Evolutionary conservation across 2,329 filamentous ascomycete genomes (phyloP).

Genomic region (Colletotrichum sp.): DNA sequence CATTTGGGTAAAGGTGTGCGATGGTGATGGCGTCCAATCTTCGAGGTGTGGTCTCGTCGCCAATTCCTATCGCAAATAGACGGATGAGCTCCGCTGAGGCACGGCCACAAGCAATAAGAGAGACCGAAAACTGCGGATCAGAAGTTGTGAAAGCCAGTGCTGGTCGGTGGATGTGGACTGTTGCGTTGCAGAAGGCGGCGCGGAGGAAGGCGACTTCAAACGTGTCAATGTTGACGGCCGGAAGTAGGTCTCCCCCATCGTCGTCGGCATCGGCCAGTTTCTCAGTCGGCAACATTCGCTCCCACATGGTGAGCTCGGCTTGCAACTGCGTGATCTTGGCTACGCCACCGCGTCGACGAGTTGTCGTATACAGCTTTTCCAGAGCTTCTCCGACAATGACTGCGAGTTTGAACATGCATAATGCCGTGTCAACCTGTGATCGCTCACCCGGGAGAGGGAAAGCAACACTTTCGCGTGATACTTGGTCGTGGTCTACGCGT

Average conservation of each 20-base stretch:
- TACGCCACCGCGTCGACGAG: constrained; percentile 26
- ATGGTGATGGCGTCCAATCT: background rate
- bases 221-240: background rate
- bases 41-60: background rate
- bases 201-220: constrained; percentile 18
- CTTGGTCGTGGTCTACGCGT: constrained; percentile 26
- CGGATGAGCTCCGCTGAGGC: constrained; percentile 16
- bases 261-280: constrained; percentile 3
- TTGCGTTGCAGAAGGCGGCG: constrained; percentile 22
- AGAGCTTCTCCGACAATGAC: constrained; percentile 25
- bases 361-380: constrained; percentile 28
- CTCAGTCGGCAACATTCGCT: constrained; percentile 4
- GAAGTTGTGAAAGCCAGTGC: constrained; percentile 26
- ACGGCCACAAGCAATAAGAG: constrained; percentile 21
- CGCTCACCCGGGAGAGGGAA: constrained; percentile 28
- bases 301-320: constrained; percentile 27
- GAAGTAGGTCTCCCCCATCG: background rate
- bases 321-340: constrained; percentile 26
- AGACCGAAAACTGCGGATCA: constrained; percentile 22
- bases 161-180: constrained; percentile 26
- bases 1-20: constrained; percentile 25
- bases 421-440: constrained; percentile 26
- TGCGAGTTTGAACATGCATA: constrained; percentile 27
- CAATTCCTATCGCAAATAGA: background rate
- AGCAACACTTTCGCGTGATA: constrained; percentile 24